Percentiles rank a stretch among this genome's conserved stretches.
These are phyloP conservation scores for Anthracocystis walkeri DNA, from an alignment of 1,284 basidiomycete species.

Conservation along the genomic window DNA sequence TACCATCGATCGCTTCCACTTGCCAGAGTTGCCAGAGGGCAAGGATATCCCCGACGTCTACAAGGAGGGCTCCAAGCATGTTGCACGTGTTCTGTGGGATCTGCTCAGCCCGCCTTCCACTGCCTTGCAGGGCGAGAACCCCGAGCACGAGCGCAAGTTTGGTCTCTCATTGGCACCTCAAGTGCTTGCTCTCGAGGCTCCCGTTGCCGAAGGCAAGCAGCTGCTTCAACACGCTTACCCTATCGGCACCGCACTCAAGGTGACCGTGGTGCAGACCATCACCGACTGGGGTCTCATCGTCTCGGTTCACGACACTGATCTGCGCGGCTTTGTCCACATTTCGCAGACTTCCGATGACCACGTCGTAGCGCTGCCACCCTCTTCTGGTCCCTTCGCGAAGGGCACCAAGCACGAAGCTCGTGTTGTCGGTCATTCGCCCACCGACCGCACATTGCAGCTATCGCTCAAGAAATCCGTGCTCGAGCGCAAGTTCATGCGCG, in stretches of 20 bases:
- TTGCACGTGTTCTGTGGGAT: slow-evolving; percentile 84
- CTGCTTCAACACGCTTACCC: slow-evolving; percentile 56
- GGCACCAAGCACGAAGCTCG: slow-evolving; percentile 79
- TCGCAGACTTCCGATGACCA: slow-evolving; percentile 94
- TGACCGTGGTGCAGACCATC: slow-evolving; percentile 54
- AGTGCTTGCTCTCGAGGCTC: slow-evolving; percentile 54
- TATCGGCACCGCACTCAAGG: slow-evolving; percentile 58
- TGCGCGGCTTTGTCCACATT: slow-evolving; percentile 73
- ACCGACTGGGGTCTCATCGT: slow-evolving; percentile 65
- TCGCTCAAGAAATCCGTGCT: slow-evolving; percentile 85
- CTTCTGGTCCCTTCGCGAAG: slow-evolving; percentile 66
- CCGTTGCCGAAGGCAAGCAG: slow-evolving; percentile 32
- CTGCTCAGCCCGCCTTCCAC: slow-evolving; percentile 47
- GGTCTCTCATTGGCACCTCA: slow-evolving; percentile 62
- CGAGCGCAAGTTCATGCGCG: slow-evolving; percentile 86
- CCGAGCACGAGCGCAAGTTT: slow-evolving; percentile 59
- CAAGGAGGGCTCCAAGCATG: slow-evolving; percentile 79
- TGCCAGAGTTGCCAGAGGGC: slow-evolving; percentile 71
- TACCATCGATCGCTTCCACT: slow-evolving; percentile 86
- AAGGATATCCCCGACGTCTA: slow-evolving; percentile 64
- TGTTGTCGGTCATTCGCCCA: slow-evolving; percentile 85
- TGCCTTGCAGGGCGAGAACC: slow-evolving; percentile 44
- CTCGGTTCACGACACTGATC: slow-evolving; percentile 45
- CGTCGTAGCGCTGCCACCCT: slow-evolving; percentile 78
- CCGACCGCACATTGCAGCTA: slow-evolving; percentile 90